Base-by-base conservation (phyloP, 2,329 filamentous ascomycete species). In the Paecilomyces dactylethromorphus region DNA sequence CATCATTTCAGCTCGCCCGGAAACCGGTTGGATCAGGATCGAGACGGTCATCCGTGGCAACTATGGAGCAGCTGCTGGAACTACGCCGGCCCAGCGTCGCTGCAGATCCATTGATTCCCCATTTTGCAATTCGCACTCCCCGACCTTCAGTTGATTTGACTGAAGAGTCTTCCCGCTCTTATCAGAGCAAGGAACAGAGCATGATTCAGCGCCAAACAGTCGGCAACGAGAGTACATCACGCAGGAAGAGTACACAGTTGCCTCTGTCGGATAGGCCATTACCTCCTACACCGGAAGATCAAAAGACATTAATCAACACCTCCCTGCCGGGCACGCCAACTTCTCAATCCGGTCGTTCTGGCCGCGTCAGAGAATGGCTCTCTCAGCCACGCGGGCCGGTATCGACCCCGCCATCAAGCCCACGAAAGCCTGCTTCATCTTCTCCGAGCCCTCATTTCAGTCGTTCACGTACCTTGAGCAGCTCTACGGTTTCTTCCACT, bases 21-120 rank as follows among this genome's bases (percentile, higher is more conserved):
- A 76, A 76, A 59, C 73, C 74, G 5, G 68, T 76, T 15, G 71
- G 71, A 1, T 74, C 73, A 29, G 66, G 62, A 6, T 66, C 68
- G 15, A 65, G 66, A 53, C 65, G 65, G 49, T 64, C 66, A 12
- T 72, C 69, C 12, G 57, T 69, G 13, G 65, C 62, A 18, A 66
- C 66, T 11, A n/a, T 66, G 3, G 68, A 71, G 26, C 51, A 62
- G 12, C 54, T 65, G 2, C 54, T 68, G 50, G 61, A 71, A 54
- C 64, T 52, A 31, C 58, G 61, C 29, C 24, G 56, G 51, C 54
- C 59, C 13, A 45, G 39, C 8, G 39, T 18, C n/a, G 58, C 62
- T 18, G 54, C 62, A 3, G 68, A 67, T 58, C 59, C 66, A 54
- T 58, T 71, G 45, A 67, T 71, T 32, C 69, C 69, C 12, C 71